Evolutionary conservation across 495 filamentous ascomycete species (phyloP), one percentile per base, ranked within the genome.

Genomic region (Penicillium steckii): DNA sequence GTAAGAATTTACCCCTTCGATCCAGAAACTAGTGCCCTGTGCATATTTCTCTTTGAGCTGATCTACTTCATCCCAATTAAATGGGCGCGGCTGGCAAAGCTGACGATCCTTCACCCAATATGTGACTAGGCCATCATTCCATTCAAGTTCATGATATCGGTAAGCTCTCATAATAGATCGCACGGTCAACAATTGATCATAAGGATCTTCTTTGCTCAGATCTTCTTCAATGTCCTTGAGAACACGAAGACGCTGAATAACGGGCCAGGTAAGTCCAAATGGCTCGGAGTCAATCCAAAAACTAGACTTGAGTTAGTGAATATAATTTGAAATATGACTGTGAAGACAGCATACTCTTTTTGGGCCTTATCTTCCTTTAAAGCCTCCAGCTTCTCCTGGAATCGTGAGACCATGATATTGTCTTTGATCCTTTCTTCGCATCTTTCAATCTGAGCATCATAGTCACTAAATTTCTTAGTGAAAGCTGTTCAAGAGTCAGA

Each of bases 1-100:
- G 33, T n/a, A n/a, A n/a, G n/a, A n/a, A n/a, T n/a, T n/a, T n/a
- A n/a, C 52, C 24, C 38, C 42, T 46, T 52, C 50, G 21, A 52
- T 18, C 50, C 50, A 52, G 9, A 45, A 38, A 13, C 19, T 18
- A 5, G 3, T 4, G 8, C 12, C 23, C 3, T 38, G 18, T 4
- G 29, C 23, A 21, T 26, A 9, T 22, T 38, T 37, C 12, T 12
- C 10, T 5, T 25, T 45, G 9, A 52, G 35, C 9, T 25, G 21
- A 2, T 37, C 17, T 8, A 33, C 27, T 15, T 46, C 50, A 4
- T 46, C 22, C 41, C 25, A 46, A 7, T 40, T 18, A 12, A 46
- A 52, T 6, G 42, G 42, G 4, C 50, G 50, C 18, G 50, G 50
- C 22, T 52, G 50, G n/a, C 42, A 46, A 24, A 52, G 13, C 24